These are phyloP conservation scores for Scutellaria minor DNA, from an alignment of 257 asterid species.

Conservation along the genomic window DNA sequence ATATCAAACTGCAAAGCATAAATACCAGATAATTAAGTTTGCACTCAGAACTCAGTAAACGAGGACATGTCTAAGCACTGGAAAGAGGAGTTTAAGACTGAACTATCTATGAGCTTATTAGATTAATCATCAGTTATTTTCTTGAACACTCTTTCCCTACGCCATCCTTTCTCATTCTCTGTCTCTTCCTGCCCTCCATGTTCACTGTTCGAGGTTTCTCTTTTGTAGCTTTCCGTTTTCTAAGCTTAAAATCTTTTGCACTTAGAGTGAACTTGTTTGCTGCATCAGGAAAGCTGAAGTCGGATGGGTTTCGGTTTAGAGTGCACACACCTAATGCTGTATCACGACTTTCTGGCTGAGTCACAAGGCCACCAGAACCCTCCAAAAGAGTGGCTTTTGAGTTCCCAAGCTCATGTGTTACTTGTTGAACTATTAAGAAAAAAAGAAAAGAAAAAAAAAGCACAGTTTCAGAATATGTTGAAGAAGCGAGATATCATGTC, in stretches of 20 bases:
- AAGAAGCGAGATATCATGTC: background rate
- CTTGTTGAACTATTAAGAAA: constrained; percentile 38
- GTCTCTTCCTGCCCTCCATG: constrained; percentile 44
- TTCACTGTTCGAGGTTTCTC: constrained; percentile 21
- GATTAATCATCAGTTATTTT: constrained; percentile 21
- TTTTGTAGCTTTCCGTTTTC: constrained; percentile 31
- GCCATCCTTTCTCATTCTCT: constrained; percentile 39
- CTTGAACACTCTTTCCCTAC: constrained; percentile 36
- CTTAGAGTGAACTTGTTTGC: constrained; percentile 52
- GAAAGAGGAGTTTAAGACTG: too few species aligned
- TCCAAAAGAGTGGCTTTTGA: constrained; percentile 29
- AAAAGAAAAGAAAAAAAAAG: background rate
- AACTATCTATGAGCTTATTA: background rate
- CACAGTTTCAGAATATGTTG: background rate
- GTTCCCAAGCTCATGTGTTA: constrained; percentile 30
- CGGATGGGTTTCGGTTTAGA: constrained; percentile 74
- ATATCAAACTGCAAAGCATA: too few species aligned
- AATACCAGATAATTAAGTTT: background rate
- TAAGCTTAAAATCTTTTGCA: constrained; percentile 47
- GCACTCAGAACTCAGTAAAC: background rate
- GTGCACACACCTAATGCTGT: constrained; percentile 43
- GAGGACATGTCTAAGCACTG: background rate
- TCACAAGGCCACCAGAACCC: constrained; percentile 19
- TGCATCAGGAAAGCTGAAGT: constrained; percentile 59
- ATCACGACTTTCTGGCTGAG: constrained; percentile 23